Evolutionary conservation across 176 grass and related monocot genomes (phyloP).

Genomic region (Oryza brachyantha): DNA sequence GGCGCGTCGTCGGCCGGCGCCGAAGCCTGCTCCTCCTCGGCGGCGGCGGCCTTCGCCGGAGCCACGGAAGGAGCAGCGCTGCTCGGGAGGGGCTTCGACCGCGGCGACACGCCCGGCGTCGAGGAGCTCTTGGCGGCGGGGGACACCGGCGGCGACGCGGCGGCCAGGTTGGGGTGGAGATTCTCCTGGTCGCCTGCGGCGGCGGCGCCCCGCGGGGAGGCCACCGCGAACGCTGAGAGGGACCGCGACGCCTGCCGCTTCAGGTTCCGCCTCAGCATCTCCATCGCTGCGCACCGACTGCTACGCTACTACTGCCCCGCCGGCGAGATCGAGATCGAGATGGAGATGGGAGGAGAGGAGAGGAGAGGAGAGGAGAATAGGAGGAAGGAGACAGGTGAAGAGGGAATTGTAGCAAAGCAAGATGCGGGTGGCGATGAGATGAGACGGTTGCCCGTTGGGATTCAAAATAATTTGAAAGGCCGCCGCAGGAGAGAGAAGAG

Average conservation of each 20-base stretch:
- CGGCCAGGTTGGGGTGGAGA: conserved; percentile 45
- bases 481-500: neutral
- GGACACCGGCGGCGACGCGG: conserved; percentile 16
- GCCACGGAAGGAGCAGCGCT: neutral
- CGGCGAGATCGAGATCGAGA: neutral
- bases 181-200: conserved; percentile 46
- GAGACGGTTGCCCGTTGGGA: conserved; percentile 14
- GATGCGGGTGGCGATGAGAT: too few species aligned
- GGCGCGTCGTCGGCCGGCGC: conserved; percentile 6
- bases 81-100: conserved; percentile 12
- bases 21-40: neutral
- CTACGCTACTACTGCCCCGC: neutral
- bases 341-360: neutral
- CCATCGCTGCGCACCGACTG: too few species aligned
- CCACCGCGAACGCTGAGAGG: conserved; percentile 28
- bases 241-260: conserved; percentile 52
- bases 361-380: too few species aligned
- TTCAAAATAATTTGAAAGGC: conserved; percentile 45
- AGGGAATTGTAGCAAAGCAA: too few species aligned
- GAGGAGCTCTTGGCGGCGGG: conserved; percentile 25
- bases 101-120: neutral
- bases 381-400: neutral
- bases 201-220: conserved; percentile 2
- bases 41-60: neutral
- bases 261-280: conserved; percentile 48